Evolutionary conservation across 306 rosid genomes (phyloP).

Genomic region (Cicer cuneatum): DNA sequence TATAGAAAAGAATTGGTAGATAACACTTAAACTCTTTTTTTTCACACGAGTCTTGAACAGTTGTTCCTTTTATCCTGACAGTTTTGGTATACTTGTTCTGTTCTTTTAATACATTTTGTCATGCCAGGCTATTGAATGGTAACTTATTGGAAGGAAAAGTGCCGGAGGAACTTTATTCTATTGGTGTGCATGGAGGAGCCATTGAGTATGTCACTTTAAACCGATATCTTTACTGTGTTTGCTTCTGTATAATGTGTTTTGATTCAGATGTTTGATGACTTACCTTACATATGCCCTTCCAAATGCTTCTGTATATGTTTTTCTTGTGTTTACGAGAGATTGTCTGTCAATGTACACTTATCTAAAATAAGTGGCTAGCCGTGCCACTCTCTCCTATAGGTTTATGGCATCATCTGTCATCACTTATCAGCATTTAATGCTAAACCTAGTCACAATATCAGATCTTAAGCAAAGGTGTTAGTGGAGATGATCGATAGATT

Average conservation of each 20-base stretch:
- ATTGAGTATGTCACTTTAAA: constrained; percentile 72
- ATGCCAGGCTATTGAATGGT: constrained; percentile 76
- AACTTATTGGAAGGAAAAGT: constrained; percentile 87
- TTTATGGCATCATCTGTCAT: constrained; percentile 1
- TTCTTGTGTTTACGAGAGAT: not conserved
- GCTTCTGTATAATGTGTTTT: constrained; percentile 22
- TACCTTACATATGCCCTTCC: not conserved
- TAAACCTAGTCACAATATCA: constrained; percentile 24
- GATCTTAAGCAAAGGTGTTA: not conserved
- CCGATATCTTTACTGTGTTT: constrained; percentile 8
- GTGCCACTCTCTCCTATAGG: constrained; percentile 16
- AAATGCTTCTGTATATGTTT: not conserved
- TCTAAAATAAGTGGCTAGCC: constrained; percentile 32
- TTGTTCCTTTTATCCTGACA: not conserved
- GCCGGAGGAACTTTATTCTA: constrained; percentile 78
- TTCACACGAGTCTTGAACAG: constrained; percentile 1
- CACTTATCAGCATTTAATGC: constrained; percentile 1
- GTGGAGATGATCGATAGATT: too few species aligned
- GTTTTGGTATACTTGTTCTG: constrained; percentile 15
- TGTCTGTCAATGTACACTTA: not conserved
- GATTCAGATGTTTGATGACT: constrained; percentile 18
- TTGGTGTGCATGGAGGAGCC: constrained; percentile 96
- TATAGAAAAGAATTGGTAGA: constrained; percentile 3
- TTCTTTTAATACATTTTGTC: constrained; percentile 42
- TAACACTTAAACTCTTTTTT: not conserved